Conservation (phyloP, 2,329 filamentous ascomycete genomes). For the Thielaviopsis euricoi region DNA sequence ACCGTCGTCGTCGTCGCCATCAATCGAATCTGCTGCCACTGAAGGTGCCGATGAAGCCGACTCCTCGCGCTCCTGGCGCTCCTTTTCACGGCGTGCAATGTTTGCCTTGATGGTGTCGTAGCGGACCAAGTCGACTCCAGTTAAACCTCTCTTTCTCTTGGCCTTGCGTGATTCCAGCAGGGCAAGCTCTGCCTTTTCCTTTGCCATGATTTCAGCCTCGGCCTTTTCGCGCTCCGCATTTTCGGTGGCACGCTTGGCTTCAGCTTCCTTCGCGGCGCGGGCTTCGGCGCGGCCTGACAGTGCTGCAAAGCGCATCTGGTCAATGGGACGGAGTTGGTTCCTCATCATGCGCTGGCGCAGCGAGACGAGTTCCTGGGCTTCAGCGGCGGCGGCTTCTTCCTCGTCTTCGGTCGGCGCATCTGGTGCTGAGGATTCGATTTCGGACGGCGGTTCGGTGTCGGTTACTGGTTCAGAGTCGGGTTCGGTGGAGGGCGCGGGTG, state of each 20-base stretch:
- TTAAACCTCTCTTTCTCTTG: neutral
- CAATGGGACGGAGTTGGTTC: slow-evolving; percentile 5
- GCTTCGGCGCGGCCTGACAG: slow-evolving; percentile 1
- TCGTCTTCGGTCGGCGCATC: slow-evolving; percentile 11
- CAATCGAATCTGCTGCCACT: slow-evolving; percentile 1
- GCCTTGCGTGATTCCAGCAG: slow-evolving; percentile 3
- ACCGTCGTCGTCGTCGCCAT: slow-evolving; percentile 3
- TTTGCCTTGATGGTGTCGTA: slow-evolving; percentile 3
- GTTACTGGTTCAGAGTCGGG: slow-evolving; percentile 8
- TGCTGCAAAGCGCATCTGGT: slow-evolving; percentile 4
- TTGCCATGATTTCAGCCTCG: neutral
- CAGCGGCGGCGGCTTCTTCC: slow-evolving; percentile 2
- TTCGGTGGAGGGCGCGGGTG: slow-evolving; percentile 3
- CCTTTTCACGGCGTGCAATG: slow-evolving; percentile 5
- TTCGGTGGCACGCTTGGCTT: slow-evolving; percentile 3
- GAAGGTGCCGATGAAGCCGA: slow-evolving; percentile 9
- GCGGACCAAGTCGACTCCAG: neutral
- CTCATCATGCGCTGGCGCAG: slow-evolving; percentile 4
- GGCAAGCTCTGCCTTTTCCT: slow-evolving; percentile 5
- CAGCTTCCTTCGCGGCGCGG: neutral
- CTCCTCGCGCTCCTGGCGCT: slow-evolving; percentile 5
- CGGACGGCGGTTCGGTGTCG: slow-evolving; percentile 11
- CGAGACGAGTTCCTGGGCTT: slow-evolving; percentile 2
- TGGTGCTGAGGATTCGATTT: slow-evolving; percentile 10
- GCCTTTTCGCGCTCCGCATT: slow-evolving; percentile 1